Conservation (phyloP, 2,329 filamentous ascomycete genomes). For the Penicillium janthinellum region DNA sequence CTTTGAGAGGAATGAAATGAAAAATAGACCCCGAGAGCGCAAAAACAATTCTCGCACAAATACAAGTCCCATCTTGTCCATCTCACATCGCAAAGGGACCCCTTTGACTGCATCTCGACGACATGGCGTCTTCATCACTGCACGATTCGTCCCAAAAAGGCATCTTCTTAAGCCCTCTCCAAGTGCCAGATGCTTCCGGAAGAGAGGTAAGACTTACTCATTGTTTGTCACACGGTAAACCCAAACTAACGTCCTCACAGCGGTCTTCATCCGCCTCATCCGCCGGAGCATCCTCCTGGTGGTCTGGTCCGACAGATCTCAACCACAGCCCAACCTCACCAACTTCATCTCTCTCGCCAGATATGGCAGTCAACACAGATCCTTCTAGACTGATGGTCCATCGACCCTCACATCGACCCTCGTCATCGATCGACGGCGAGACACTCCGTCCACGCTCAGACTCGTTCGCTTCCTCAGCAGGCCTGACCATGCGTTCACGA, state of each 20-base stretch:
- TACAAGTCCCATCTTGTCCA: background rate
- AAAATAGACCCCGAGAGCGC: background rate
- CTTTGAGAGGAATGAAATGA: slow-evolving; percentile 7
- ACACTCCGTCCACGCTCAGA: slow-evolving; percentile 48
- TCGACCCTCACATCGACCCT: slow-evolving; percentile 33
- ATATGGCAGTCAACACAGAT: slow-evolving; percentile 29
- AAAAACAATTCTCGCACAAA: background rate
- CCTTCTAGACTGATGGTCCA: slow-evolving; percentile 31
- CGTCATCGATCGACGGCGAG: slow-evolving; percentile 45
- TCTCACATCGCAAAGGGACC: slow-evolving; percentile 6
- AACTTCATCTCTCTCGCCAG: slow-evolving; percentile 21
- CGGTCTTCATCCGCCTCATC: slow-evolving; percentile 24
- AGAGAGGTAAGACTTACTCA: slow-evolving; percentile 22
- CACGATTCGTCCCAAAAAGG: slow-evolving; percentile 12
- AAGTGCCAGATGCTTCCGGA: slow-evolving; percentile 17
- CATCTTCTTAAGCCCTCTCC: slow-evolving; percentile 19
- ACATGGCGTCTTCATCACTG: slow-evolving; percentile 18
- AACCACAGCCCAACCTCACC: slow-evolving; percentile 23
- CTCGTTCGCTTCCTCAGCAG: slow-evolving; percentile 42
- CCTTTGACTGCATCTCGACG: slow-evolving; percentile 4
- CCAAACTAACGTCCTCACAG: slow-evolving; percentile 12
- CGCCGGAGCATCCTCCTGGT: slow-evolving; percentile 20
- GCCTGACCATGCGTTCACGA: slow-evolving; percentile 38
- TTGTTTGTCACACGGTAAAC: background rate
- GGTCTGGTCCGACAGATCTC: slow-evolving; percentile 22